Conservation (phyloP, 768 basidiomycete genomes). For the Floccularia luteovirens region DNA sequence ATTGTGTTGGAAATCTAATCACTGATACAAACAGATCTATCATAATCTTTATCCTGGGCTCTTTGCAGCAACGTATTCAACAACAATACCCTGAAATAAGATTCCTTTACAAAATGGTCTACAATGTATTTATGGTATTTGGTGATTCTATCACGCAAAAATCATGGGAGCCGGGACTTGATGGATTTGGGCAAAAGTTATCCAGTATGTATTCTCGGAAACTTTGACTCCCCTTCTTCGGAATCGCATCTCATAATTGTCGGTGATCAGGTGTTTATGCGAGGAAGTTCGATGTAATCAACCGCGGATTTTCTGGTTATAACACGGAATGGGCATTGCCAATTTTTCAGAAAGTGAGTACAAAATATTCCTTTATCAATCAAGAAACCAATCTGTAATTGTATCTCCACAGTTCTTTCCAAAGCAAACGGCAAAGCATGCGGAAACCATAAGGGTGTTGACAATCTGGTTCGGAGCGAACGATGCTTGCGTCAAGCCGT, state of each 20-base stretch:
- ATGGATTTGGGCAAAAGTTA: constrained; percentile 64
- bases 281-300: constrained; percentile 79
- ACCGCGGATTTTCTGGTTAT: constrained; percentile 81
- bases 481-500: constrained; percentile 64
- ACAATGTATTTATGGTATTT: constrained; percentile 67
- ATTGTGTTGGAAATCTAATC: too few species aligned
- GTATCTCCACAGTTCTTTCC: constrained; percentile 45
- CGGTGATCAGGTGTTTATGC: constrained; percentile 72
- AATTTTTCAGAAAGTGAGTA: constrained; percentile 67
- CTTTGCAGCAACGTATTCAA: too few species aligned
- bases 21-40: too few species aligned
- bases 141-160: constrained; percentile 81
- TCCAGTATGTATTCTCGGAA: constrained; percentile 45
- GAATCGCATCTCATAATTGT: too few species aligned
- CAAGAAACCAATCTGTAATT: neutral
- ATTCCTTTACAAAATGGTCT: too few species aligned
- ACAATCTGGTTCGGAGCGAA: constrained; percentile 91
- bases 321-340: constrained; percentile 84
- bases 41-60: too few species aligned
- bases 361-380: neutral
- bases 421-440: constrained; percentile 34
- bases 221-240: too few species aligned
- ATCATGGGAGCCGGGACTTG: constrained; percentile 39
- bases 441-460: constrained; percentile 62
- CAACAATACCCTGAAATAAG: too few species aligned